Evolutionary conservation across 768 basidiomycete genomes (phyloP), one percentile per base, ranked within the genome.

Genomic region (Auriscalpium vulgare): DNA sequence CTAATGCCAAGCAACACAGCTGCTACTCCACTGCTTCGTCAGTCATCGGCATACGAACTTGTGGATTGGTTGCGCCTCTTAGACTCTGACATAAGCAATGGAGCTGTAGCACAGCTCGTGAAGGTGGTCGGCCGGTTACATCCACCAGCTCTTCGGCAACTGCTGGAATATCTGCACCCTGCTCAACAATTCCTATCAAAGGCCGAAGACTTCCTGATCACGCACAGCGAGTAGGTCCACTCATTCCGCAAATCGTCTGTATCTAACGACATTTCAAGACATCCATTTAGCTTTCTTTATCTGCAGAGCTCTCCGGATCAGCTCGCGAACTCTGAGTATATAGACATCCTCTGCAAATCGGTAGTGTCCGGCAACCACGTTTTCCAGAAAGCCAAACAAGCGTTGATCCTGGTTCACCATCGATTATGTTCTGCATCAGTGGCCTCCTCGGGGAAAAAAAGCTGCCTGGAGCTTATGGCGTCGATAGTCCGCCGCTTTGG

Each of bases 41-140:
- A 67, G 49, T 59, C 63, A 1, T 61, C 71, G 34, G 84, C 83
- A 0, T 80, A 73, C 46, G 80, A 82, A 51, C 70, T 88, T 0
- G 71, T 88, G n/a, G 85, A 87, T 60, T 82, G 79, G 78, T 56
- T 85, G 36, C 80, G 86, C 38, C 67, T 87, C 1, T 62, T 74
- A 2, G 72, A 73, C 13, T 63, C 67, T 29, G 62, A 68, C 1
- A 60, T 80, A 4, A 61, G 65, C 13, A 11, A 68, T 1, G 58
- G 61, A 0, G 74, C 83, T 48, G 63, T 84, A 17, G 63, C 59
- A 19, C 75, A 76, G 7, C 63, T 85, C 2, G 64, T 72, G 0
- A 54, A 54, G 1, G 65, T 75, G 0, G 59, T 87, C 34, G 60
- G 66, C 11, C 70, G 70, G 19, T 67, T 82, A 16, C 66, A 83